Evolutionary conservation across 2,329 filamentous ascomycete species (phyloP).

Genomic region (Colletotrichum zoysiae): DNA sequence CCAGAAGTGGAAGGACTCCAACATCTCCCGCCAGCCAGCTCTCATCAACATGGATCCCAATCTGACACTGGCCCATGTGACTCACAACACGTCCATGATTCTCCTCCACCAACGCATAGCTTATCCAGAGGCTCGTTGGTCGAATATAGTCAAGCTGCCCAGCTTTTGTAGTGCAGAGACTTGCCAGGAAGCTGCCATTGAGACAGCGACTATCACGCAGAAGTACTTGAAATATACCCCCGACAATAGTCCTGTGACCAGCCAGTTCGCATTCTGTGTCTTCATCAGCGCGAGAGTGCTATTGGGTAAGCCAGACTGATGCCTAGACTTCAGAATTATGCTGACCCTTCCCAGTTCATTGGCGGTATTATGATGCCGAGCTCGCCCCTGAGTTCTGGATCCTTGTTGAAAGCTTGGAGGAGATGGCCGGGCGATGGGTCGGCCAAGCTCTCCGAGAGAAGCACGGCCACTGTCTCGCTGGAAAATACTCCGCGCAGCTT

Average conservation of each 20-base stretch:
- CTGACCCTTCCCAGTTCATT: constrained; percentile 45
- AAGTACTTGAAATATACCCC: constrained; percentile 59
- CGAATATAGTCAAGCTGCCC: constrained; percentile 52
- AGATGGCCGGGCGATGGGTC: constrained; percentile 48
- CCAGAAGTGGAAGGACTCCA: constrained; percentile 56
- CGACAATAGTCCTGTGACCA: constrained; percentile 46
- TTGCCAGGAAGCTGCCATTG: constrained; percentile 59
- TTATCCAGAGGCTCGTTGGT: constrained; percentile 52
- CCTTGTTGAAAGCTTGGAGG: constrained; percentile 48
- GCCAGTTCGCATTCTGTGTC: constrained; percentile 60
- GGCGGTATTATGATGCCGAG: constrained; percentile 45
- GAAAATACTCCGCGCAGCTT: constrained; percentile 44
- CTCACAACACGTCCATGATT: constrained; percentile 64
- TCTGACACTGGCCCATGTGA: constrained; percentile 61
- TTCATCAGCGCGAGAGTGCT: constrained; percentile 60
- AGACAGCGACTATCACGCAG: constrained; percentile 59
- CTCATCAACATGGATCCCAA: constrained; percentile 60
- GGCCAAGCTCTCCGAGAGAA: constrained; percentile 39
- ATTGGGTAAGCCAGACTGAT: constrained; percentile 43
- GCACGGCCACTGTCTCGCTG: constrained; percentile 39
- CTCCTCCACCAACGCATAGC: constrained; percentile 63
- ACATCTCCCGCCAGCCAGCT: constrained; percentile 46
- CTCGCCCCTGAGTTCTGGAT: constrained; percentile 47
- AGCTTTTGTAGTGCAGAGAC: constrained; percentile 62
- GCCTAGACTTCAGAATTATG: background rate